These are phyloP conservation scores for Marasmius fiardii DNA, from an alignment of 1,284 basidiomycete genomes.

Conservation along the genomic window DNA sequence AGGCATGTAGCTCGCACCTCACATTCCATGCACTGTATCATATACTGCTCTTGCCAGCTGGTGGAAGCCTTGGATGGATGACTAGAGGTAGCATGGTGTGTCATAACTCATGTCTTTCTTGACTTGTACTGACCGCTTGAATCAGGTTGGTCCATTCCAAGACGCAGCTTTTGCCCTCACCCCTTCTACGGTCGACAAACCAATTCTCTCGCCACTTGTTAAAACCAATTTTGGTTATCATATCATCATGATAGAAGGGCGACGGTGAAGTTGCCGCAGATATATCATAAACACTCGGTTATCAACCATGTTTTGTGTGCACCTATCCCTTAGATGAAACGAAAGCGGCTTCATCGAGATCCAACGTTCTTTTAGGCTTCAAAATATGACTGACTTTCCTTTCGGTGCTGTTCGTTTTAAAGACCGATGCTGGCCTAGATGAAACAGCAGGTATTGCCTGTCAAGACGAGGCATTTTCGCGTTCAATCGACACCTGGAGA, in stretches of 20 bases:
- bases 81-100: conserved; percentile 75
- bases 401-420: too few species aligned
- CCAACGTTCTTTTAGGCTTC: too few species aligned
- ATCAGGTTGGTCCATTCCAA: conserved; percentile 64
- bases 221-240: conserved; percentile 86
- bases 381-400: too few species aligned
- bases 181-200: conserved; percentile 78
- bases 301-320: too few species aligned
- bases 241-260: conserved; percentile 84
- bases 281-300: too few species aligned
- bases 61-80: conserved; percentile 85
- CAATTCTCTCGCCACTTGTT: conserved; percentile 63
- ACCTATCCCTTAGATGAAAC: too few species aligned
- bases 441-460: too few species aligned
- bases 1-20: conserved; percentile 36
- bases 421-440: too few species aligned
- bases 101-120: neutral
- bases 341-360: too few species aligned
- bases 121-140: neutral
- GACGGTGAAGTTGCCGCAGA: conserved; percentile 39
- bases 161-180: conserved; percentile 77
- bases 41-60: conserved; percentile 44
- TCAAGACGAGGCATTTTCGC: too few species aligned
- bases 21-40: neutral
- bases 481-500: too few species aligned